Evolutionary conservation across 306 rosid genomes (phyloP), one percentile per base, ranked within the genome.

Genomic region (Citrullus mucosospermus): DNA sequence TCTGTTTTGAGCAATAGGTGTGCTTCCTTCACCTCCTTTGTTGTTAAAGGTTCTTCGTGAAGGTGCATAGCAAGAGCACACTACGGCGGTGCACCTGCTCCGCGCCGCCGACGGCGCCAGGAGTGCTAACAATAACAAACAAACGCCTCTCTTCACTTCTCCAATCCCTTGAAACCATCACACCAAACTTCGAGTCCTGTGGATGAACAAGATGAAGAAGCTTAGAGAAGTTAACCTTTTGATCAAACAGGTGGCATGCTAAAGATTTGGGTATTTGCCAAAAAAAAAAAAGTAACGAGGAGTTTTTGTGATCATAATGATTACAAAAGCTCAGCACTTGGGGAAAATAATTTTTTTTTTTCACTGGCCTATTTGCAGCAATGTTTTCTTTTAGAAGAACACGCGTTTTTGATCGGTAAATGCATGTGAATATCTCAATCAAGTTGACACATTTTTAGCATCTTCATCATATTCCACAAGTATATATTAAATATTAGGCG

Each of bases 21-120:
- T 2, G 38, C 65, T 79, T 81, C 80, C 82, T 53, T 46, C 63
- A 1, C 48, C 48, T 8, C 70, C 48, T 77, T 75, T 84, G 59
- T 30, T 81, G 81, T 71, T 59, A 56, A 62, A 56, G 50, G 1
- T 36, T 36, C 73, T 63, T 62, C 65, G 73, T 51, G 87, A 79
- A 58, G 85, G 83, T 41, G 62, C 87, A 61, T 79, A 85, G 85
- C 87, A 85, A 81, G 85, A 85, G 76, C 85, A 81, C 81, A 79
- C 87, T 57, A 82, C 66, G 75, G 85, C 79, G n/a, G 85, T 81
- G 87, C 87, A 85, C 79, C 78, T 79, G 85, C 75, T 81, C 66
- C 80, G 79, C 69, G 44, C 22, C 72, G 39, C 81, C 83, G 79
- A 58, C 79, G 85, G 82, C 82, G 83, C 87, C 83, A 84, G 87